A percentile compares a stretch with the other conserved stretches of the same genome.
These are phyloP conservation scores for Crepidotus variabilis DNA, from an alignment of 768 basidiomycete species.

Conservation along the genomic window DNA sequence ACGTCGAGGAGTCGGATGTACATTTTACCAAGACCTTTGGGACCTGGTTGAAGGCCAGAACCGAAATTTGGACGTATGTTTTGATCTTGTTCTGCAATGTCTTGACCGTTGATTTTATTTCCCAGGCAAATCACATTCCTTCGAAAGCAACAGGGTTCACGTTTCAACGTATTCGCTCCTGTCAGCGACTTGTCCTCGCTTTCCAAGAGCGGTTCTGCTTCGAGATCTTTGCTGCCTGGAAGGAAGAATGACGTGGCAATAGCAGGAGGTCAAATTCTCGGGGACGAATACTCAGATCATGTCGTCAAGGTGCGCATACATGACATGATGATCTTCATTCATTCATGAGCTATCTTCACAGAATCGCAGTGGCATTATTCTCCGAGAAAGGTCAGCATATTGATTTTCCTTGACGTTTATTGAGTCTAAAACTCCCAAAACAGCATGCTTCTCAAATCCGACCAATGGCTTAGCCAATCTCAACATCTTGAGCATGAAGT, in stretches of 20 bases:
- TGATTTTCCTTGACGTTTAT: constrained; percentile 12
- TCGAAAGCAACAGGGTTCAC: constrained; percentile 74
- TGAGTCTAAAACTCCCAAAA: not conserved
- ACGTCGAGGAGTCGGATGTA: constrained; percentile 61
- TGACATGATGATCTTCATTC: not conserved
- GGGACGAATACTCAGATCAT: constrained; percentile 94
- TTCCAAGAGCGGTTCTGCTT: constrained; percentile 63
- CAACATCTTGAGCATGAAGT: constrained; percentile 63
- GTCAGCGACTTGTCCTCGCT: constrained; percentile 83
- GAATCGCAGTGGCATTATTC: constrained; percentile 91
- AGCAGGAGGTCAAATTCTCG: constrained; percentile 79
- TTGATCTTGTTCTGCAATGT: not conserved
- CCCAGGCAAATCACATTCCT: constrained; percentile 80
- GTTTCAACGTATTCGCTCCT: constrained; percentile 88
- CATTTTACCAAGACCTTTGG: constrained; percentile 67
- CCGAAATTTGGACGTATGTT: constrained; percentile 91
- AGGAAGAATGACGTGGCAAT: constrained; percentile 72
- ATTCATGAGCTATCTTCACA: constrained; percentile 22
- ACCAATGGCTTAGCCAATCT: constrained; percentile 83
- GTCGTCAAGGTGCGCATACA: constrained; percentile 69
- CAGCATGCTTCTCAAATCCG: constrained; percentile 87
- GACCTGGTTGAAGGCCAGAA: constrained; percentile 81
- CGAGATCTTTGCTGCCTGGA: constrained; percentile 56
- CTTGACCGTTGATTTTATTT: constrained; percentile 3
- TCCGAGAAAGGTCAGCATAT: constrained; percentile 91